A percentile compares a stretch with the other conserved stretches of the same genome.
Evolutionary conservation across 345 rosid genomes (phyloP).

Genomic region (Salix suchowensis): DNA sequence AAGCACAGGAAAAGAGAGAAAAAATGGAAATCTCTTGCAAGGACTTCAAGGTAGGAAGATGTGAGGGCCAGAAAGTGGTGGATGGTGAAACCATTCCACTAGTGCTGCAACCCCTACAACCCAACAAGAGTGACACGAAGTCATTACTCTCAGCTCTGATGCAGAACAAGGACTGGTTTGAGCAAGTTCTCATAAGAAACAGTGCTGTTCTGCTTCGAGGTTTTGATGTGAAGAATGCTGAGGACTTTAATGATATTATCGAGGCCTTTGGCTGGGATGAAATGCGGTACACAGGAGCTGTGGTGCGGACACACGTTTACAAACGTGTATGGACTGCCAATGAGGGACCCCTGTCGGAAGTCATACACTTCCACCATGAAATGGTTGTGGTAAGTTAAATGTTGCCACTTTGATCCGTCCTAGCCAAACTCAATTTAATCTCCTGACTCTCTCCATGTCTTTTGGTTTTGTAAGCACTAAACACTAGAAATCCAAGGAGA

Average conservation of each 20-base stretch:
- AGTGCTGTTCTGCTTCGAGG: conserved; percentile 60
- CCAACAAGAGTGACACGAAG: conserved; percentile 20
- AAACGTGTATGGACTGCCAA: conserved; percentile 68
- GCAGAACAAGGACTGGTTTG: conserved; percentile 56
- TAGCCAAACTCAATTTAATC: background rate
- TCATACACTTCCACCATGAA: conserved; percentile 65
- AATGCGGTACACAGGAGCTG: conserved; percentile 54
- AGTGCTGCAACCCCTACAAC: conserved; percentile 37
- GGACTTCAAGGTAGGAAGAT: conserved; percentile 53
- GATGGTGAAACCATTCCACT: conserved; percentile 58
- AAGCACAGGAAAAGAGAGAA: background rate
- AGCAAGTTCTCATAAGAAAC: conserved; percentile 48
- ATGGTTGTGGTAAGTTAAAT: conserved; percentile 49
- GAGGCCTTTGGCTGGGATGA: conserved; percentile 59
- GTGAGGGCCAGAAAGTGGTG: conserved; percentile 59
- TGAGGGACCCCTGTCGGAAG: conserved; percentile 68
- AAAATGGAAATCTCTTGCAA: conserved; percentile 36
- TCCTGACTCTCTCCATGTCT: background rate
- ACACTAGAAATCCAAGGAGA: background rate
- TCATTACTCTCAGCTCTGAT: conserved; percentile 32
- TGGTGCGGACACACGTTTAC: conserved; percentile 45
- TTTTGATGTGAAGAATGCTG: conserved; percentile 41
- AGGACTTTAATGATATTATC: conserved; percentile 51
- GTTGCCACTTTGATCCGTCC: background rate
- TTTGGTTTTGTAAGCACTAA: background rate